A percentile compares a stretch with the other conserved stretches of the same genome.
Evolutionary conservation across 495 filamentous ascomycete species (phyloP).

Genomic region (Penicillium fimorum): DNA sequence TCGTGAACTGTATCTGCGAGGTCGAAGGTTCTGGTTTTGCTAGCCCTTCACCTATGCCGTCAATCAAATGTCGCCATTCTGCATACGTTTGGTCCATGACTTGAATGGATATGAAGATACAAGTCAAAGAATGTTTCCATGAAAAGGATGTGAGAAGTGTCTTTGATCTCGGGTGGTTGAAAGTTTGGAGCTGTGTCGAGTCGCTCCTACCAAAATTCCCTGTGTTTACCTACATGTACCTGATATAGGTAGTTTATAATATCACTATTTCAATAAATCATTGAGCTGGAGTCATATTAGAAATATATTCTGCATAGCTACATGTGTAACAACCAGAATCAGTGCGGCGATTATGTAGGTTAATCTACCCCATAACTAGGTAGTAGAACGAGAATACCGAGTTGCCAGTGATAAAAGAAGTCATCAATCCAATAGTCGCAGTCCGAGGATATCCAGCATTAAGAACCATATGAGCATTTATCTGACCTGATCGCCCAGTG

Average conservation of each 20-base stretch:
- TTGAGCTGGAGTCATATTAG: not conserved
- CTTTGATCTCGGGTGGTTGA: not conserved
- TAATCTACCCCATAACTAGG: not conserved
- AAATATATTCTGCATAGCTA: not conserved
- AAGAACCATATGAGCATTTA: not conserved
- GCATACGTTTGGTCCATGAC: not conserved
- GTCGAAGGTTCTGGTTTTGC: not conserved
- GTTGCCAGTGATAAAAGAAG: not conserved
- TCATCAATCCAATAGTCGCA: not conserved
- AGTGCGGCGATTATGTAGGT: not conserved
- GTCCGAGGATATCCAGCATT: not conserved
- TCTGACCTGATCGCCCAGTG: slow-evolving; percentile 21
- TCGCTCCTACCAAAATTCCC: not conserved
- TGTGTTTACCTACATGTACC: not conserved
- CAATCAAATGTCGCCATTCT: not conserved
- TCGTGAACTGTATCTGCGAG: not conserved
- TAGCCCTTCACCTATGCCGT: not conserved
- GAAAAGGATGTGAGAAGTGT: not conserved
- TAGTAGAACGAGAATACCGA: not conserved
- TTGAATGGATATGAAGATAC: not conserved
- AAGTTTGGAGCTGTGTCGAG: not conserved
- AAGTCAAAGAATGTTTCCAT: not conserved
- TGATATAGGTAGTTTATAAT: not conserved
- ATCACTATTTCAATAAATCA: not conserved
- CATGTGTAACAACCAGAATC: not conserved